phyloP scores from a whole-genome alignment of 2,329 filamentous ascomycete genomes.

The Lasiodiplodia sp. region DNA sequence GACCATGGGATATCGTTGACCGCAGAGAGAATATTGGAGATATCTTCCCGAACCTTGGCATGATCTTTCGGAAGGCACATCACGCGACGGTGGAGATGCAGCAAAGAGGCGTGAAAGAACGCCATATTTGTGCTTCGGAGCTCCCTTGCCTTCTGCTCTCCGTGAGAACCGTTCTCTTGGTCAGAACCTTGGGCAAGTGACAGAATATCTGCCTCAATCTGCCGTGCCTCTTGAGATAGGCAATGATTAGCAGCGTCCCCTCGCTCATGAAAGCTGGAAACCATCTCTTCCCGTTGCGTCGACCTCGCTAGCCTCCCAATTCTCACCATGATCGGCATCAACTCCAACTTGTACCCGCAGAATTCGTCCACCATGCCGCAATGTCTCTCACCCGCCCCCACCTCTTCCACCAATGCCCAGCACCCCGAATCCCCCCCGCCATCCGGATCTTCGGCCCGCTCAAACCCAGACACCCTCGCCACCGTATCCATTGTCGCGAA shows the following conservation, averaged over 20 bases:
- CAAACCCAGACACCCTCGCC: not conserved
- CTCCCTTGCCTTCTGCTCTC: not conserved
- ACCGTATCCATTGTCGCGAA: constrained; percentile 3
- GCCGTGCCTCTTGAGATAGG: not conserved
- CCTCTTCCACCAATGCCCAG: not conserved
- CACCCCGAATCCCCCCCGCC: not conserved
- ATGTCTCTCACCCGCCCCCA: not conserved
- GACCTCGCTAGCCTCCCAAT: not conserved
- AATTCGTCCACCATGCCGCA: not conserved
- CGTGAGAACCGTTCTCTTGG: not conserved
- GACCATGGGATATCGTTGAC: not conserved
- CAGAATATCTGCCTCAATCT: not conserved
- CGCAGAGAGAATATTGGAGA: not conserved
- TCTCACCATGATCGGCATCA: not conserved
- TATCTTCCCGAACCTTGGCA: not conserved
- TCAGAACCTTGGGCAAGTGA: not conserved
- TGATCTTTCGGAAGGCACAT: constrained; percentile 3
- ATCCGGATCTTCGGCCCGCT: too few relatives aligned
- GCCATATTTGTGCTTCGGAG: not conserved
- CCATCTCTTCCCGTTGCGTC: not conserved
- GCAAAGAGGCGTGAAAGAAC: constrained; percentile 5
- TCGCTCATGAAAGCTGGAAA: not conserved
- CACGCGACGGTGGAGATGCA: constrained; percentile 2
- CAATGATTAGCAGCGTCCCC: not conserved
- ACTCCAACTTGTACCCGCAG: not conserved